A percentile compares a stretch with the other conserved stretches of the same genome.
Evolutionary conservation across 805 yeast genomes (phyloP).

Genomic region (Citeromyces matritensis): DNA sequence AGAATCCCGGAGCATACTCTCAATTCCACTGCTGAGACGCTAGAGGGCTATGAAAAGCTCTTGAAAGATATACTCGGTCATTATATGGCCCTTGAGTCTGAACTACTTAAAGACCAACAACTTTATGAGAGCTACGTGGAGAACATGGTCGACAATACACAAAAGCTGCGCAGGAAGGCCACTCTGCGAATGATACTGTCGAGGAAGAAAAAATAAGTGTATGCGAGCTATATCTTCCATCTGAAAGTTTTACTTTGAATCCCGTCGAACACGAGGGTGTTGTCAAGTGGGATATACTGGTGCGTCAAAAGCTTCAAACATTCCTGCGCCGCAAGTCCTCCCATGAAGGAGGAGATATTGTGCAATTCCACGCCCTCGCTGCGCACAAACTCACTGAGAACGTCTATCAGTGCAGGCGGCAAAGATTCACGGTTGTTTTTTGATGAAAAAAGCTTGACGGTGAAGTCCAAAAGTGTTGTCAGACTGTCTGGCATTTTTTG

Average conservation of each 20-base stretch:
- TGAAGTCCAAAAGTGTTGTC: constrained; percentile 3
- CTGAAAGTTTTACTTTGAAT: constrained; percentile 28
- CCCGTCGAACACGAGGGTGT: constrained; percentile 64
- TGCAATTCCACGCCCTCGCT: constrained; percentile 29
- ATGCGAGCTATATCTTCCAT: constrained; percentile 7
- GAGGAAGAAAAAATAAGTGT: not conserved
- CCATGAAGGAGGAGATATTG: constrained; percentile 54
- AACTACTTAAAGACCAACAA: constrained; percentile 46
- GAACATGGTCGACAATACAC: constrained; percentile 82
- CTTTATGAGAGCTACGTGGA: constrained; percentile 82
- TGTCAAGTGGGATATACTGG: constrained; percentile 71
- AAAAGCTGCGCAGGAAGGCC: constrained; percentile 41
- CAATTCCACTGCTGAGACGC: constrained; percentile 18
- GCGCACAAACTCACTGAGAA: constrained; percentile 24
- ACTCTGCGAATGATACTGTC: not conserved
- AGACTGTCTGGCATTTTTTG: not conserved
- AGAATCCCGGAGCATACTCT: constrained; percentile 20
- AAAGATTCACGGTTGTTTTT: constrained; percentile 9
- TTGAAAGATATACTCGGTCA: constrained; percentile 16
- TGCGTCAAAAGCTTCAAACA: constrained; percentile 56
- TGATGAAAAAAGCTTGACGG: no score
- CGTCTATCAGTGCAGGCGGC: constrained; percentile 21
- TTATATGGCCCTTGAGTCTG: constrained; percentile 37
- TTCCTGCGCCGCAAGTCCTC: constrained; percentile 83
- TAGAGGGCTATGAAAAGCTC: constrained; percentile 19